Percentiles rank a stretch among this genome's conserved stretches.
Evolutionary conservation across 2,329 filamentous ascomycete genomes (phyloP).

Genomic region (Ascochyta lentis): DNA sequence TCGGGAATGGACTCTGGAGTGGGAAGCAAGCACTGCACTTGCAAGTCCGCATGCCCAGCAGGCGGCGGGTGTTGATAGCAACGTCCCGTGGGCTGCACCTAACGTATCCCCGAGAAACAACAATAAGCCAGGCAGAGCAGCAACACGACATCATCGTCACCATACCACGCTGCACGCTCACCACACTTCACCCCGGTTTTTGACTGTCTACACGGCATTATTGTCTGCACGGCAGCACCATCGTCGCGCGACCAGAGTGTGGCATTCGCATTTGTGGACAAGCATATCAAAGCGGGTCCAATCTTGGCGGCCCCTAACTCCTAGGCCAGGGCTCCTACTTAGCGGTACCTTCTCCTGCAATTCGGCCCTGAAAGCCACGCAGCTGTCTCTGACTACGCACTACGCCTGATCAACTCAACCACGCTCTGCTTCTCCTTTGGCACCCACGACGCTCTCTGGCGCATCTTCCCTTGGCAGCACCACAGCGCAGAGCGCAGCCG

Average conservation of each 20-base stretch:
- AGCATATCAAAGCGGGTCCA: conserved; percentile 19
- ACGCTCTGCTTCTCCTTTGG: conserved; percentile 4
- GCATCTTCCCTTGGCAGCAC: conserved; percentile 1
- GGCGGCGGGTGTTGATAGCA: conserved; percentile 17
- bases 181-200: not conserved
- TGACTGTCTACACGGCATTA: not conserved
- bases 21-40: conserved; percentile 14
- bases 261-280: conserved; percentile 5
- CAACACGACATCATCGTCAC: not conserved
- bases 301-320: conserved; percentile 19
- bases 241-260: not conserved
- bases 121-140: conserved; percentile 3
- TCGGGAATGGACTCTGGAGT: conserved; percentile 3
- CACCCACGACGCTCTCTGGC: conserved; percentile 10
- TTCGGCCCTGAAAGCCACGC: conserved; percentile 14
- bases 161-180: not conserved
- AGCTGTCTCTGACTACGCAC: conserved; percentile 3
- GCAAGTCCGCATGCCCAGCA: conserved; percentile 11
- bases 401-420: not conserved
- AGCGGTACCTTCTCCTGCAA: conserved; percentile 16
- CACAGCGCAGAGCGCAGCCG: conserved; percentile 20
- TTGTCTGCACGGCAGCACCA: not conserved
- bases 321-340: conserved; percentile 7
- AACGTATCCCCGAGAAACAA: conserved; percentile 10
- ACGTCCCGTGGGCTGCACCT: conserved; percentile 13